These are phyloP conservation scores for Geranomyces variabilis DNA, from an alignment of 192 early-diverging fungal species.

Conservation along the genomic window DNA sequence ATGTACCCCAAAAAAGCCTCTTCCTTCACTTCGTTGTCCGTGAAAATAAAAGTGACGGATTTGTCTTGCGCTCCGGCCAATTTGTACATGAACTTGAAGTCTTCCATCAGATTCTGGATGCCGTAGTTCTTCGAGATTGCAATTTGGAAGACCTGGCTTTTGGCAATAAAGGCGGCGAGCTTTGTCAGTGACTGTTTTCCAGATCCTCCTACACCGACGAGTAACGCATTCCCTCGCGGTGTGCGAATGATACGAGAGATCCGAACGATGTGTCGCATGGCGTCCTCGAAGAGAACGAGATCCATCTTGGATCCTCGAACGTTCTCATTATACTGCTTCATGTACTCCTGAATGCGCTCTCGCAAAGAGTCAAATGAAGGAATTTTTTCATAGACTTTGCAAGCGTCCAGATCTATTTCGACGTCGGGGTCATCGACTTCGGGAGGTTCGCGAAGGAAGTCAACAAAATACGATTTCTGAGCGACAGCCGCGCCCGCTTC, in stretches of 20 bases:
- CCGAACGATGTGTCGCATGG: slow-evolving; percentile 68
- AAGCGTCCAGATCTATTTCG: slow-evolving; percentile 60
- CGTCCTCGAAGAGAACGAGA: slow-evolving; percentile 69
- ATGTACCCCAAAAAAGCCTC: slow-evolving; percentile 67
- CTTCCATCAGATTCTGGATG: slow-evolving; percentile 67
- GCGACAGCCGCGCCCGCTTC: slow-evolving; percentile 45
- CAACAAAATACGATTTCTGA: slow-evolving; percentile 57
- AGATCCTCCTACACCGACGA: slow-evolving; percentile 70
- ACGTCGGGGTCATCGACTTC: slow-evolving; percentile 65
- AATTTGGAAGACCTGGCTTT: slow-evolving; percentile 67
- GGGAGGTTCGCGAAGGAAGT: slow-evolving; percentile 64
- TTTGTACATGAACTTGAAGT: slow-evolving; percentile 71
- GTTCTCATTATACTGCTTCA: slow-evolving; percentile 67
- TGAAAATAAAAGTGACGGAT: slow-evolving; percentile 66
- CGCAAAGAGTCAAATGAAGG: slow-evolving; percentile 58
- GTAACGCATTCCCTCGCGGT: slow-evolving; percentile 60
- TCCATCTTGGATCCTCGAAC: slow-evolving; percentile 67
- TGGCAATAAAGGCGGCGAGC: slow-evolving; percentile 66
- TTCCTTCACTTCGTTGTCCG: slow-evolving; percentile 70
- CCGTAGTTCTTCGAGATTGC: slow-evolving; percentile 66
- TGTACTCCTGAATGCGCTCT: slow-evolving; percentile 57
- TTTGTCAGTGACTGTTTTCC: slow-evolving; percentile 69
- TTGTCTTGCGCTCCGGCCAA: slow-evolving; percentile 62
- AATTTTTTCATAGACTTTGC: slow-evolving; percentile 68
- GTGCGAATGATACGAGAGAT: slow-evolving; percentile 67